phyloP scores from a whole-genome alignment of 345 rosid species.

The Ceriops tagal region DNA sequence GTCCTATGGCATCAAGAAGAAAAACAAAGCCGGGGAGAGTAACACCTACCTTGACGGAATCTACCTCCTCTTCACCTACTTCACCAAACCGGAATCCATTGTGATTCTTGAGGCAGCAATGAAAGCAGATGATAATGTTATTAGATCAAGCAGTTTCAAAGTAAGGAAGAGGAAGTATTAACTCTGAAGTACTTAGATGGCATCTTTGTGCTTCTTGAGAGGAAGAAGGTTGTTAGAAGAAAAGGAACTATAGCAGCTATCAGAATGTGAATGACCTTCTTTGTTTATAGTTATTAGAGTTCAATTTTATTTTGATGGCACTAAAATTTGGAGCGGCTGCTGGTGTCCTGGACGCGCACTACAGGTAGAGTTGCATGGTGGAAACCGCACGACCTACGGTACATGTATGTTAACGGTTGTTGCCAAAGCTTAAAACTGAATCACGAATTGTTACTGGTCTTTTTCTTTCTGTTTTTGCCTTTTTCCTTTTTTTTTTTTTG shows the following conservation, averaged over 20 bases:
- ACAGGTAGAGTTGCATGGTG: too few relatives aligned
- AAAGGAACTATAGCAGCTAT: slow-evolving; percentile 3
- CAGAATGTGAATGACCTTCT: slow-evolving; percentile 9
- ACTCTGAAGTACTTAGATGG: too few relatives aligned
- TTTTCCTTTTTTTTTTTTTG: too few relatives aligned
- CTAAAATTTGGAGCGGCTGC: too few relatives aligned
- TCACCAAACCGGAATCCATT: slow-evolving; percentile 81
- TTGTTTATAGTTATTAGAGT: slow-evolving; percentile 1
- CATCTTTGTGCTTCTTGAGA: slow-evolving; percentile 10
- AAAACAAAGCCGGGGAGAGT: slow-evolving; percentile 77
- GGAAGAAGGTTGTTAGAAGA: slow-evolving; percentile 17
- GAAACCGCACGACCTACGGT: too few relatives aligned
- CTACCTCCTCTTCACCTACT: slow-evolving; percentile 85
- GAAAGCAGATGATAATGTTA: slow-evolving; percentile 63
- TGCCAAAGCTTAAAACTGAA: too few relatives aligned
- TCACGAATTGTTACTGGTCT: too few relatives aligned
- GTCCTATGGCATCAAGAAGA: slow-evolving; percentile 82
- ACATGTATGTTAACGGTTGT: too few relatives aligned
- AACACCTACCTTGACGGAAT: slow-evolving; percentile 86
- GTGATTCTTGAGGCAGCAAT: slow-evolving; percentile 45
- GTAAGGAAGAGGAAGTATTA: slow-evolving; percentile 63
- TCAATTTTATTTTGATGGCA: slow-evolving; percentile 9
- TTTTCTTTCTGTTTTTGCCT: too few relatives aligned
- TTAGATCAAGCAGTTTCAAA: slow-evolving; percentile 72
- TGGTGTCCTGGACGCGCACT: too few relatives aligned